phyloP scores from a whole-genome alignment of 192 early-diverging fungal species.

The Coemansia sp. region DNA sequence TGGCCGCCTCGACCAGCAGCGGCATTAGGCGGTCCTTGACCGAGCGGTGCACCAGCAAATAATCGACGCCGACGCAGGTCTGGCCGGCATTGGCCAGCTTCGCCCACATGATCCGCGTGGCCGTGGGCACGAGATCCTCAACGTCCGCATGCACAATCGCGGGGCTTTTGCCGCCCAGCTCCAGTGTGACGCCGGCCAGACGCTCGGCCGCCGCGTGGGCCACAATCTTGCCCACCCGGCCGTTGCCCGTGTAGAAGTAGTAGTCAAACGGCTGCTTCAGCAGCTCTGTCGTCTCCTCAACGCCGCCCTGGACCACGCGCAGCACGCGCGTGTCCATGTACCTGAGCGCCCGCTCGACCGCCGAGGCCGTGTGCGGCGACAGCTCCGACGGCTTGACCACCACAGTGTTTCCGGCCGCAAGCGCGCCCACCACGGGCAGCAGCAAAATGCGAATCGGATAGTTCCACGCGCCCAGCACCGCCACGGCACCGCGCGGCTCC shows the following conservation, averaged over 20 bases:
- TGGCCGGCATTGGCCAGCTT: constrained; percentile 88
- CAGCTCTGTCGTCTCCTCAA: constrained; percentile 66
- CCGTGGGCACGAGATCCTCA: constrained; percentile 58
- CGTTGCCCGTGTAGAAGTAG: constrained; percentile 91
- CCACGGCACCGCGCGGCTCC: constrained; percentile 74
- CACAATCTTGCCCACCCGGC: constrained; percentile 73
- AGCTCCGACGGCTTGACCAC: constrained; percentile 88
- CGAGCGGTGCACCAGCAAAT: constrained; percentile 65
- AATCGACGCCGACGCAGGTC: constrained; percentile 87
- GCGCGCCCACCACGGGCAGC: constrained; percentile 70
- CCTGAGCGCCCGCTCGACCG: constrained; percentile 61
- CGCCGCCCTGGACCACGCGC: constrained; percentile 72
- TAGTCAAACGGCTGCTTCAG: constrained; percentile 81
- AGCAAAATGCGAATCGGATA: constrained; percentile 64
- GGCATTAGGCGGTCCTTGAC: constrained; percentile 57
- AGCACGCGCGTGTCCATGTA: constrained; percentile 68
- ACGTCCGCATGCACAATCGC: constrained; percentile 62
- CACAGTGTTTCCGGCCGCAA: constrained; percentile 86
- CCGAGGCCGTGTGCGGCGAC: constrained; percentile 57
- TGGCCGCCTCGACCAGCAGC: constrained; percentile 48
- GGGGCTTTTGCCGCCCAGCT: constrained; percentile 90
- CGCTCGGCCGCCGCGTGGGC: constrained; percentile 80
- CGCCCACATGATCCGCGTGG: constrained; percentile 72
- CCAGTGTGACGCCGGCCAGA: constrained; percentile 83
- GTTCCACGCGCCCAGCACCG: constrained; percentile 72